Conservation (phyloP, 2,329 filamentous ascomycete genomes). For the Paraphoma sp. region DNA sequence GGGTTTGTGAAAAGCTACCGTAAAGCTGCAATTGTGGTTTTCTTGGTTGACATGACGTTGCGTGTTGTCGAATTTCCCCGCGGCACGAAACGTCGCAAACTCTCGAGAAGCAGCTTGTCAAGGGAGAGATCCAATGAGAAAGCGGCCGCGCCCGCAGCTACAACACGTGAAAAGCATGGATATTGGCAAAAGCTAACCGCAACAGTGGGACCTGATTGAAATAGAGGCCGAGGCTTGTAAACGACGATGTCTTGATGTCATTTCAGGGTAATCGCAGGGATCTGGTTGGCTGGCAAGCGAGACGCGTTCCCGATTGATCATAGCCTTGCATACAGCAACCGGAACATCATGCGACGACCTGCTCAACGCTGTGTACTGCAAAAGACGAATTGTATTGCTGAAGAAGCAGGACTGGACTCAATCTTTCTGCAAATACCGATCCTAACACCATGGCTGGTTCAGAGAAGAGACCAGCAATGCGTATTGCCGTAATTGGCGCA, state of each 20-base stretch:
- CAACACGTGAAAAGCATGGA: background rate
- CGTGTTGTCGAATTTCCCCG: background rate
- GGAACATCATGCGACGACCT: background rate
- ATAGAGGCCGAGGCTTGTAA: background rate
- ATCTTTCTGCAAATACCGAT: background rate
- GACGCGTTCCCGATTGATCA: background rate
- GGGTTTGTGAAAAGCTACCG: constrained; percentile 1
- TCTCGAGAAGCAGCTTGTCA: background rate
- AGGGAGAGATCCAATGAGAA: background rate
- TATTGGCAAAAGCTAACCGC: background rate
- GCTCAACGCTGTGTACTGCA: too few species aligned
- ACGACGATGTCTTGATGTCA: background rate
- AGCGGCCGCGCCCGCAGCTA: background rate
- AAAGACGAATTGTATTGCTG: background rate
- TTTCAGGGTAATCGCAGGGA: background rate
- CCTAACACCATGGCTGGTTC: constrained; percentile 11
- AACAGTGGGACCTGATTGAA: background rate
- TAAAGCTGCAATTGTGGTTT: background rate
- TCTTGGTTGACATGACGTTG: background rate
- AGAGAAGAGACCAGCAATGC: constrained; percentile 26
- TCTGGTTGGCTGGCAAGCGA: background rate
- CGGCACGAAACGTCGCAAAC: constrained; percentile 4
- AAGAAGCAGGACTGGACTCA: background rate
- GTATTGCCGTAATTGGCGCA: constrained; percentile 37
- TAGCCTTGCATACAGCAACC: background rate